phyloP scores from a whole-genome alignment of 495 filamentous ascomycete species.

The Pseudomonodictys pantanalensis region DNA sequence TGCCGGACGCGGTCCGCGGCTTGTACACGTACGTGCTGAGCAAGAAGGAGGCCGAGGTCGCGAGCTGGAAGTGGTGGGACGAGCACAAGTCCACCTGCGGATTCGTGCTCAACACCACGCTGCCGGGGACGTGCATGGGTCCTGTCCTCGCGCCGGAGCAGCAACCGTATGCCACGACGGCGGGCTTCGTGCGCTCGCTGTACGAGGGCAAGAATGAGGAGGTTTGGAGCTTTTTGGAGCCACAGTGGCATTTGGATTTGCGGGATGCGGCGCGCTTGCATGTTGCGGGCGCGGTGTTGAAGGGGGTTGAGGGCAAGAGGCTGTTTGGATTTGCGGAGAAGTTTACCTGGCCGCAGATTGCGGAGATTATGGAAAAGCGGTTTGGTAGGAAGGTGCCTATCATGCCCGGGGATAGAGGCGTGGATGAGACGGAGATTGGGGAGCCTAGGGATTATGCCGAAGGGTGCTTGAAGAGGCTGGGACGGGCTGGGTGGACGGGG shows the following conservation, averaged over 20 bases:
- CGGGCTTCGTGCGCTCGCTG: slow-evolving; percentile 1
- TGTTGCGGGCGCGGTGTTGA: slow-evolving; percentile 2
- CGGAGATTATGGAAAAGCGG: not conserved
- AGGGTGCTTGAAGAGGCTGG: not conserved
- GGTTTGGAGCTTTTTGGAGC: slow-evolving; percentile 2
- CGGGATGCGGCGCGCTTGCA: slow-evolving; percentile 11
- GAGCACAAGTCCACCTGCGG: slow-evolving; percentile 41
- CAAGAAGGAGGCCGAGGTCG: slow-evolving; percentile 53
- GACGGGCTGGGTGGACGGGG: not conserved
- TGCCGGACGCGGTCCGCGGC: not conserved
- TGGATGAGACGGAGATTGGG: not conserved
- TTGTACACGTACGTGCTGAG: slow-evolving; percentile 50
- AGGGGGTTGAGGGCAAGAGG: slow-evolving; percentile 4
- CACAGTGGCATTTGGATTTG: slow-evolving; percentile 8
- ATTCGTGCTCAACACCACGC: slow-evolving; percentile 50
- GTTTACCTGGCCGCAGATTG: slow-evolving; percentile 4
- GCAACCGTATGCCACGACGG: slow-evolving; percentile 11
- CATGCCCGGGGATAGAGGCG: not conserved
- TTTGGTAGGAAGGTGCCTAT: slow-evolving; percentile 3
- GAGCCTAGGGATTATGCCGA: not conserved
- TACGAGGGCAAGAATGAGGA: slow-evolving; percentile 9
- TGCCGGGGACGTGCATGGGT: slow-evolving; percentile 44
- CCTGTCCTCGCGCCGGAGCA: slow-evolving; percentile 13
- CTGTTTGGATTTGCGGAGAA: slow-evolving; percentile 8
- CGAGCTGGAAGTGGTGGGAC: slow-evolving; percentile 52